phyloP scores from a whole-genome alignment of 2,329 filamentous ascomycete genomes.

The Clonostachys solani region DNA sequence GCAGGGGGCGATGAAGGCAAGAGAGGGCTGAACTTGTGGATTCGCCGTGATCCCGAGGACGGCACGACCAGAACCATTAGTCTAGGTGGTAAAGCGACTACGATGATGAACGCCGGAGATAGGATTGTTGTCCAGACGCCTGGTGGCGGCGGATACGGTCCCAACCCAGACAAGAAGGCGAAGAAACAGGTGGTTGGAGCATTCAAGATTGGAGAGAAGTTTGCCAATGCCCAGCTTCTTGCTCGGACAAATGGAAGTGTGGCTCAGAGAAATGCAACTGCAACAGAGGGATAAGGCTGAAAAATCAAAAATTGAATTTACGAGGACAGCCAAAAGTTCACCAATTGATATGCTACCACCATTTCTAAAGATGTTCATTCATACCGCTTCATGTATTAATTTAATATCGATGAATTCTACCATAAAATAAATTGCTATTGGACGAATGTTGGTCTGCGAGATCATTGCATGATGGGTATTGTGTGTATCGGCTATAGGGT shows the following conservation, averaged over 20 bases:
- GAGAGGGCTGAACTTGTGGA: constrained; percentile 68
- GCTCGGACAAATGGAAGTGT: background rate
- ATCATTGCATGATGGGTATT: too few relatives aligned
- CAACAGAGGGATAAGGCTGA: background rate
- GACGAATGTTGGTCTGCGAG: too few relatives aligned
- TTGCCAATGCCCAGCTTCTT: background rate
- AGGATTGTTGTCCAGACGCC: constrained; percentile 15
- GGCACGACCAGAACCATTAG: constrained; percentile 23
- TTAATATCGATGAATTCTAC: too few relatives aligned
- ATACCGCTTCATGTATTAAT: too few relatives aligned
- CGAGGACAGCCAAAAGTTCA: too few relatives aligned
- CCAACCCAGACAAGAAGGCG: background rate
- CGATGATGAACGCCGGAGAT: constrained; percentile 12
- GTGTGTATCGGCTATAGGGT: too few relatives aligned
- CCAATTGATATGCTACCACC: too few relatives aligned
- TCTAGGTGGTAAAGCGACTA: constrained; percentile 11
- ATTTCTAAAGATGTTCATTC: too few relatives aligned
- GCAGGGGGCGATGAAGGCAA: constrained; percentile 66
- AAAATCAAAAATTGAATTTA: too few relatives aligned
- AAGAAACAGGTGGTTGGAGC: background rate
- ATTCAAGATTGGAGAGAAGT: constrained; percentile 1
- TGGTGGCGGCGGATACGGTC: constrained; percentile 17
- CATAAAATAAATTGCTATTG: too few relatives aligned
- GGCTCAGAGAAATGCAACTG: background rate
- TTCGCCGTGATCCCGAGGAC: constrained; percentile 25